Percentiles rank a stretch among this genome's conserved stretches.
phyloP scores from a whole-genome alignment of 1,284 basidiomycete genomes.

The Austroboletus rostrupii region DNA sequence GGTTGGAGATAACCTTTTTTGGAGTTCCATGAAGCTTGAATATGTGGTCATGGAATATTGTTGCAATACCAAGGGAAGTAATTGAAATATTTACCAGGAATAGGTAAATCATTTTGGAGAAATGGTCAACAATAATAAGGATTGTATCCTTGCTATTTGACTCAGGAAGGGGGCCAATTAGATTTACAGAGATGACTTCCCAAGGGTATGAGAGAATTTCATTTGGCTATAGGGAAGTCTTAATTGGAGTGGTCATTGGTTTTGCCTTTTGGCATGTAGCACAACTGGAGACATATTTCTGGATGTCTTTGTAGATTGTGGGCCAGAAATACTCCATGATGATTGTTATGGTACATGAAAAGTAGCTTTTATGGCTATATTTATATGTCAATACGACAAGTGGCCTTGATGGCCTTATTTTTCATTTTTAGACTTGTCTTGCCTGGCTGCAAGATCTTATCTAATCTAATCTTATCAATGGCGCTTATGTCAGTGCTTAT shows the following conservation, averaged over 20 bases:
- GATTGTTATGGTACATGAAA: too few species aligned
- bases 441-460: too few species aligned
- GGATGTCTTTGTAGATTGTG: too few species aligned
- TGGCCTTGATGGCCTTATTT: too few species aligned
- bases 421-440: too few species aligned
- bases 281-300: background rate
- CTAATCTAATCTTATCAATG: too few species aligned
- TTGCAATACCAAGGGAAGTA: background rate
- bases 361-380: too few species aligned
- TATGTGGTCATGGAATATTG: slow-evolving; percentile 18
- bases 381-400: too few species aligned
- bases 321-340: too few species aligned
- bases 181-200: background rate
- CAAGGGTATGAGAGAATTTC: background rate
- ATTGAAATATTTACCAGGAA: background rate
- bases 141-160: slow-evolving; percentile 34
- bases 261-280: background rate
- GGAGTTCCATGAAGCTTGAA: slow-evolving; percentile 24
- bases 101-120: slow-evolving; percentile 25
- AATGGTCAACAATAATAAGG: slow-evolving; percentile 35
- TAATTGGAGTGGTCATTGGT: background rate
- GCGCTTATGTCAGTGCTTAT: too few species aligned
- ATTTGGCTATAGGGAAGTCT: background rate
- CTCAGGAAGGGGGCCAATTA: slow-evolving; percentile 23
- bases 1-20: background rate